These are phyloP conservation scores for Gaeumannomyces tritici DNA, from an alignment of 2,329 filamentous ascomycete genomes.

Conservation along the genomic window DNA sequence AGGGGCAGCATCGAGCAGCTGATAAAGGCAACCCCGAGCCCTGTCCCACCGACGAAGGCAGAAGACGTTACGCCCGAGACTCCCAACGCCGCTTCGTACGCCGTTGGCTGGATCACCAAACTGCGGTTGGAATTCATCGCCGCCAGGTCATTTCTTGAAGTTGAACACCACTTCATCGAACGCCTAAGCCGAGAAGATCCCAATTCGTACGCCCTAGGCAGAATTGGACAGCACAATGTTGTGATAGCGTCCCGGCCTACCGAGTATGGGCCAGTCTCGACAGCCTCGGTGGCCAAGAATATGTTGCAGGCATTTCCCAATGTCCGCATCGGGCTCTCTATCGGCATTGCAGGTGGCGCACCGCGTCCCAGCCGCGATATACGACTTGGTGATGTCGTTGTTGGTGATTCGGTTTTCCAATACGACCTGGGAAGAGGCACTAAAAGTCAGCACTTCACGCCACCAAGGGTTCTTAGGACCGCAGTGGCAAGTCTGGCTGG, in stretches of 20 bases:
- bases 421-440: no score
- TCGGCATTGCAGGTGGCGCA: constrained; percentile 24
- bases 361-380: constrained; percentile 23
- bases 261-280: constrained; percentile 14
- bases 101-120: no score
- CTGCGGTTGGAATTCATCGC: no score
- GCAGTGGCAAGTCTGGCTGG: background rate
- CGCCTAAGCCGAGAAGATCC: constrained; percentile 10
- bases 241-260: constrained; percentile 20
- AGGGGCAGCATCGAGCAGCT: background rate
- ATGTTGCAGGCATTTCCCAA: constrained; percentile 20
- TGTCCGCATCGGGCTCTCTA: constrained; percentile 20
- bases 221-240: constrained; percentile 22
- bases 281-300: constrained; percentile 15
- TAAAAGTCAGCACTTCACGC: constrained; percentile 9
- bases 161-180: no score
- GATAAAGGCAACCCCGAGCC: no score
- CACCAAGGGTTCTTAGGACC: background rate
- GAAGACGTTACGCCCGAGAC: no score
- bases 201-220: constrained; percentile 21
- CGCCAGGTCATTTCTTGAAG: no score
- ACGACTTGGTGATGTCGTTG: constrained; percentile 21
- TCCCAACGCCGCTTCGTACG: no score
- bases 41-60: no score
- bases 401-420: constrained; percentile 9